phyloP scores from a whole-genome alignment of 768 basidiomycete species.

The Pleurotus cornucopiae region DNA sequence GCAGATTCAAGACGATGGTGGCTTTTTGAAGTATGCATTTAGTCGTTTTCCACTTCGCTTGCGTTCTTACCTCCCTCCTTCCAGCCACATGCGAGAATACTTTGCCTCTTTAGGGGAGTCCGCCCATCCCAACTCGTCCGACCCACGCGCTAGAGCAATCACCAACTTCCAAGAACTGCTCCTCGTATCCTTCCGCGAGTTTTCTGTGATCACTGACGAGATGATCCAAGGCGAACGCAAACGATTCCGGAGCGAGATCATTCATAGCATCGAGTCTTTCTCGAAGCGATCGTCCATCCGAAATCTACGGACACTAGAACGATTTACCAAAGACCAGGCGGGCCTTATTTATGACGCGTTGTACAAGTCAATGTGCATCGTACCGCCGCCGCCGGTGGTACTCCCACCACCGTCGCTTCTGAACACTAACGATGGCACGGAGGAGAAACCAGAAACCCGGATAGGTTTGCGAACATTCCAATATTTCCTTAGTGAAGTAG shows the following conservation, averaged over 20 bases:
- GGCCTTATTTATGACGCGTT: constrained; percentile 91
- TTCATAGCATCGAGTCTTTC: constrained; percentile 91
- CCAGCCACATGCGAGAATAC: constrained; percentile 90
- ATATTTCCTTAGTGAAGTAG: constrained; percentile 86
- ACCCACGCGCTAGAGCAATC: constrained; percentile 88
- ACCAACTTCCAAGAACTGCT: constrained; percentile 97
- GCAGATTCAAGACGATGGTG: constrained; percentile 93
- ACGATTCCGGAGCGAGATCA: constrained; percentile 83
- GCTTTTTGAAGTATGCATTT: constrained; percentile 79
- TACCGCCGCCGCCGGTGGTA: constrained; percentile 58
- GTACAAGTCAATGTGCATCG: constrained; percentile 78
- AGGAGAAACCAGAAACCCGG: constrained; percentile 85
- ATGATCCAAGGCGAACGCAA: constrained; percentile 84
- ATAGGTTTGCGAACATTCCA: constrained; percentile 84
- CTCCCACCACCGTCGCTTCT: constrained; percentile 50
- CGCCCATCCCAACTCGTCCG: constrained; percentile 84
- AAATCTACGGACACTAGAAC: constrained; percentile 73
- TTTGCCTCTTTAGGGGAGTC: constrained; percentile 92
- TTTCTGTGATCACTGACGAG: constrained; percentile 94
- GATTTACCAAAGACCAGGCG: constrained; percentile 83
- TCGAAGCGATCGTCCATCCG: constrained; percentile 88
- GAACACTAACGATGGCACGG: constrained; percentile 52
- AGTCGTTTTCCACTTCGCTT: not conserved
- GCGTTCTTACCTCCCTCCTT: not conserved
- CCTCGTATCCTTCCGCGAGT: constrained; percentile 96